Base-by-base conservation (phyloP, 768 basidiomycete genomes). In the Tricholoma furcatifolium region DNA sequence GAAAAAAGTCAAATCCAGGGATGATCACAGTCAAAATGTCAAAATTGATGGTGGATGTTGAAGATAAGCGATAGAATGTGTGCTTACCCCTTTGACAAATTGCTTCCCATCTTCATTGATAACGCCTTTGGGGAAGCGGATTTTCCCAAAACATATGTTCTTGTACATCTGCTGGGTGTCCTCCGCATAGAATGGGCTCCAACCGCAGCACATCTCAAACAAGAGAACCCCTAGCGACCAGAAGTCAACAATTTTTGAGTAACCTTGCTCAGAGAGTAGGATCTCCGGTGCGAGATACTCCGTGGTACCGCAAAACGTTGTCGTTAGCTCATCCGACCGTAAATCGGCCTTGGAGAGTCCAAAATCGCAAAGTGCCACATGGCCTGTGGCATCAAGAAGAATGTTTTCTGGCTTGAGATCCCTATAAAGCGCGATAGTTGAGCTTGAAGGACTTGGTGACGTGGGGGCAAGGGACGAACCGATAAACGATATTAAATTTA, bases 121-220 rank as follows among this genome's bases (percentile, higher is more conserved):
- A 31, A 98, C 95, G 48, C 90, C 95, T 64, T 93, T 89, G 4
- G 97, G 97, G 75, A 98, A 98, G 48, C 94, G 80, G 66, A 98
- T 98, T 80, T 98, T 98, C 54, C 97, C 97, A 69, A 98, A 99
- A 67, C 95, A 97, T 60, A 92, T 93, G 72, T 91, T 93, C 78
- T 94, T 94, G 76, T 99, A 99, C 97, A 99, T 99, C 72, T 96
- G 92, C 68, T 99, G 96, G 4, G 93, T 97, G 66, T 99, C 97
- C 64, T 99, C 97, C 15, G 96, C 95, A 64, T 98, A 99, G 74
- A 98, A 99, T 38, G 97, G 97, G 66, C 91, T 93, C 97, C 97
- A 98, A 6, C 97, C 97, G 61, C 97, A 99, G 64, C 97, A 98
- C 97, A 99, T 99, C 73, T 99, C 97, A 67, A 98, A 99, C 20